Evolutionary conservation across 2,329 filamentous ascomycete species (phyloP).

Genomic region (Colletotrichum sp.): DNA sequence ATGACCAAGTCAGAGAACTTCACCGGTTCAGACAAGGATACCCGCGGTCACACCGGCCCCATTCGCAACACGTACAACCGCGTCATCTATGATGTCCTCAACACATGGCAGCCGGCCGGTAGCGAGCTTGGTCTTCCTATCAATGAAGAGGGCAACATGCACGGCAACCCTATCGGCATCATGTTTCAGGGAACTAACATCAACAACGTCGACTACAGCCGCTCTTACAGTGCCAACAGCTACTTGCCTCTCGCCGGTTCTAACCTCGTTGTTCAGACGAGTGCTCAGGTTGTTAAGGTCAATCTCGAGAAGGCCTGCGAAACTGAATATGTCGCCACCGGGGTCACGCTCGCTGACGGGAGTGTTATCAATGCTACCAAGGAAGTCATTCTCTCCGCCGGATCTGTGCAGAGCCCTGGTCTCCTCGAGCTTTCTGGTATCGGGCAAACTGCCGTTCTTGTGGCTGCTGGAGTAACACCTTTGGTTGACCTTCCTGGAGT

Average conservation of each 20-base stretch:
- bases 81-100: conserved; percentile 2
- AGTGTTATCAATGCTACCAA: not conserved
- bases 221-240: conserved; percentile 33
- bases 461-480: conserved; percentile 39
- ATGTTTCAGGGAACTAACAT: conserved; percentile 35
- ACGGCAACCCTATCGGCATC: conserved; percentile 17
- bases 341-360: not conserved
- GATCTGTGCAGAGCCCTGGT: conserved; percentile 19
- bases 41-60: conserved; percentile 24
- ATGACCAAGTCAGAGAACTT: conserved; percentile 33
- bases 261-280: conserved; percentile 40
- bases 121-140: conserved; percentile 1
- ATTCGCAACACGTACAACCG: conserved; percentile 22
- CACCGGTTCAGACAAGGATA: conserved; percentile 22
- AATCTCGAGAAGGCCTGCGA: conserved; percentile 16
- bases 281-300: conserved; percentile 33
- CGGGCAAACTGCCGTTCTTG: conserved; percentile 35
- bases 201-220: conserved; percentile 32
- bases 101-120: conserved; percentile 17
- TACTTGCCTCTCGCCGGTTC: conserved; percentile 39
- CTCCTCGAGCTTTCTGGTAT: conserved; percentile 39
- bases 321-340: not conserved
- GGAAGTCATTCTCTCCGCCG: conserved; percentile 17
- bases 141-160: conserved; percentile 7
- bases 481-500: conserved; percentile 47